Evolutionary conservation across 306 rosid genomes (phyloP).

Genomic region (Vigna hirtella): DNA sequence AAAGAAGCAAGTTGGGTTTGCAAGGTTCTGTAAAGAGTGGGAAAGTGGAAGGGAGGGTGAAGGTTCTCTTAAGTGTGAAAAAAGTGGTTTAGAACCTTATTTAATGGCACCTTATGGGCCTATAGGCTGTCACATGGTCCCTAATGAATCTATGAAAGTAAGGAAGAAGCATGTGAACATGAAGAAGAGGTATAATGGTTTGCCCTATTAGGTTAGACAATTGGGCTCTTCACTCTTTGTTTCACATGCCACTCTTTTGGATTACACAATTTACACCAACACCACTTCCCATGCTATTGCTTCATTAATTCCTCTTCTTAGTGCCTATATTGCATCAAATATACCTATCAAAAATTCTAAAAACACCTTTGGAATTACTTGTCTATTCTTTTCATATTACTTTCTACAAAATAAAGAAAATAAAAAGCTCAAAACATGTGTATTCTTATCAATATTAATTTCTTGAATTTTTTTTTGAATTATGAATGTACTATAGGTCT

Average conservation of each 20-base stretch:
- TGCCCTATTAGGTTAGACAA: constrained; percentile 55
- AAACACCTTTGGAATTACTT: too few species aligned
- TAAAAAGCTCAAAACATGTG: too few species aligned
- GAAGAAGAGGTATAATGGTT: constrained; percentile 35
- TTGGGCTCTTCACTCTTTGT: constrained; percentile 37
- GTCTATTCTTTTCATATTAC: too few species aligned
- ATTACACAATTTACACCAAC: not conserved
- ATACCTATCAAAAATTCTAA: not conserved
- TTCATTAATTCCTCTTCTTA: not conserved
- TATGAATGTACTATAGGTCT: too few species aligned
- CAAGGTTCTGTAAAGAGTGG: constrained; percentile 2
- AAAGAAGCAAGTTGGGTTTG: constrained; percentile 11
- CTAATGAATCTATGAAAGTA: constrained; percentile 46
- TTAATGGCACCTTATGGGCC: constrained; percentile 45
- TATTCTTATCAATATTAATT: too few species aligned
- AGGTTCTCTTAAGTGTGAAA: constrained; percentile 26
- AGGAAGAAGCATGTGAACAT: constrained; percentile 47
- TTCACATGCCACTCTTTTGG: constrained; percentile 44
- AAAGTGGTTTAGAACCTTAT: constrained; percentile 37
- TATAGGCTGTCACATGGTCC: constrained; percentile 47
- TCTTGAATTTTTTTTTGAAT: too few species aligned
- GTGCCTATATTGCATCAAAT: constrained; percentile 4
- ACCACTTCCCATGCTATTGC: not conserved
- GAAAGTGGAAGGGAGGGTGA: constrained; percentile 1
- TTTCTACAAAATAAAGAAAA: too few species aligned